Percentiles rank a stretch among this genome's conserved stretches.
Evolutionary conservation across 257 asterid genomes (phyloP).

Genomic region (Solanum tacnaense): DNA sequence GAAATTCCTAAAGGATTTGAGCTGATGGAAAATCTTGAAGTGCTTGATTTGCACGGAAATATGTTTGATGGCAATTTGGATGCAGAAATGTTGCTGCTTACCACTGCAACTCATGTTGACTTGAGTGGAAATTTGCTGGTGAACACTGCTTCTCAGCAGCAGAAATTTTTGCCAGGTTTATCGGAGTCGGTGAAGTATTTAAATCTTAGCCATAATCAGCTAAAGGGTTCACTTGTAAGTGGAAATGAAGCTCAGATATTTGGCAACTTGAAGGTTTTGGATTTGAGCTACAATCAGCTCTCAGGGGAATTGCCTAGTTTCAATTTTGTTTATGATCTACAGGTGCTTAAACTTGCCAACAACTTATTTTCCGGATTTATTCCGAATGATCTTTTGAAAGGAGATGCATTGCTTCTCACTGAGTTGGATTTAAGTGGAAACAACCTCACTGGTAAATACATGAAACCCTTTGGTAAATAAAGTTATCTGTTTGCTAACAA

Average conservation of each 20-base stretch:
- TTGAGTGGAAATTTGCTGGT: constrained; percentile 63
- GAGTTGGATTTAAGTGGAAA: constrained; percentile 87
- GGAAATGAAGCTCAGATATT: constrained; percentile 50
- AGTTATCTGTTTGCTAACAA: background rate
- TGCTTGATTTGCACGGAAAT: constrained; percentile 80
- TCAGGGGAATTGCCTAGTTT: constrained; percentile 88
- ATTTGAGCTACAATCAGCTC: constrained; percentile 86
- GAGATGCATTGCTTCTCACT: constrained; percentile 63
- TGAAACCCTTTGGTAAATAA: background rate
- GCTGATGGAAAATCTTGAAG: constrained; percentile 56
- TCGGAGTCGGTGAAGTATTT: constrained; percentile 58
- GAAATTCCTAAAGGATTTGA: constrained; percentile 73
- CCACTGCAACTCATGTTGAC: constrained; percentile 71
- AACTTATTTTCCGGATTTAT: constrained; percentile 64
- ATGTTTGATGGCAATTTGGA: constrained; percentile 74
- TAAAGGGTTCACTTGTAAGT: constrained; percentile 66
- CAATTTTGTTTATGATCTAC: constrained; percentile 75
- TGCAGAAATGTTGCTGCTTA: constrained; percentile 47
- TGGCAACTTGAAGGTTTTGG: constrained; percentile 67
- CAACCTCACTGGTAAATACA: constrained; percentile 62
- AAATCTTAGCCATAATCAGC: constrained; percentile 68
- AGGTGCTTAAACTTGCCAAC: constrained; percentile 67
- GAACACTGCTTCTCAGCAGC: constrained; percentile 32
- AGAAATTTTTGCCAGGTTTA: constrained; percentile 38
- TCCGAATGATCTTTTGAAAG: constrained; percentile 78